Evolutionary conservation across 2,329 filamentous ascomycete genomes (phyloP), one percentile per base, ranked within the genome.

Genomic region (Nemania diffusa): DNA sequence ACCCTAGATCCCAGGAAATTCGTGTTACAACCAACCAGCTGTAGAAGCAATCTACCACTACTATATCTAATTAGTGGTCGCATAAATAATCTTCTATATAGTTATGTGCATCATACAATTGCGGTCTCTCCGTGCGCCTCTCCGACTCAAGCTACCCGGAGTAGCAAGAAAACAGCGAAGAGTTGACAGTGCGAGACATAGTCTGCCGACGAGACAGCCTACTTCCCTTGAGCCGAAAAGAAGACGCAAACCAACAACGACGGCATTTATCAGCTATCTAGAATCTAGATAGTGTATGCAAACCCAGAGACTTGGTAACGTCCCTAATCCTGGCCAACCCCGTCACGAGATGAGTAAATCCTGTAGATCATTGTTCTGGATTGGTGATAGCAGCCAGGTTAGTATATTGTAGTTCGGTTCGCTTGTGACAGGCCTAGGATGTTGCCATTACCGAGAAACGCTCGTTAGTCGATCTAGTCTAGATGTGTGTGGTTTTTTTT

Each of bases 271-370:
- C 15, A 40, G 9, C 34, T 40, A 40, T 13, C 37, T 17, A 9
- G 15, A 34, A 8, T 8, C 32, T 34, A 34, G 5, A 2, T 44
- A 44, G 40, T 17, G 40, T n/a, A 20, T n/a, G 44, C 13, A 53
- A 22, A 59, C 50, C 65, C 60, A 60, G 27, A n/a, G 34, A 56
- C 6, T 20, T 40, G 65, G 60, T 67, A 60, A 48, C 56, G 52
- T 44, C 26, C 24, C 17, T 27, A 5, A 51, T 51, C 26, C 56
- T n/a, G 27, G 37, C 51, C 22, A 55, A 40, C 22, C 32, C 22
- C 17, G 51, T 67, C 60, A 64, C 58, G 24, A 58, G 64, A 22
- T 55, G 17, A 57, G 40, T 46, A 52, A 34, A n/a, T 20, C 13
- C 50, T 42, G 60, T 20, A 59, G 60, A 59, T 64, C 64, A 20